A percentile compares a stretch with the other conserved stretches of the same genome.
Conservation (phyloP, 768 basidiomycete species). For the Pulveroboletus sp. region DNA sequence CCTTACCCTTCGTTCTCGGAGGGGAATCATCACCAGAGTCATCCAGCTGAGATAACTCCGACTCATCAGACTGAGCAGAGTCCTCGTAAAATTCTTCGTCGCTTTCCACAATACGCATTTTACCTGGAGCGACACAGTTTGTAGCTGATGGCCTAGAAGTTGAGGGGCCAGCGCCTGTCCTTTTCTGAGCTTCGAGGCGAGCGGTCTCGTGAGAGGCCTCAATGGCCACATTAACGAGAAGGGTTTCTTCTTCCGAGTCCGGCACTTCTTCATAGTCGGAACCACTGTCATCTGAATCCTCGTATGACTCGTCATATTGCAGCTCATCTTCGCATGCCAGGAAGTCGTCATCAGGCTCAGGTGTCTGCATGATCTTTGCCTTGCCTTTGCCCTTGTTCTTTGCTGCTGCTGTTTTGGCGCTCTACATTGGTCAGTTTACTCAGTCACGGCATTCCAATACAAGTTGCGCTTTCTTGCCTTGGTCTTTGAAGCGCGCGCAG, state of each 20-base stretch:
- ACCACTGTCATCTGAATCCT: constrained; percentile 52
- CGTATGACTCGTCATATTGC: constrained; percentile 40
- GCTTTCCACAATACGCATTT: background rate
- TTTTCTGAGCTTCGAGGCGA: constrained; percentile 26
- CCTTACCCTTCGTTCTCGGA: constrained; percentile 34
- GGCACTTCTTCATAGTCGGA: constrained; percentile 54
- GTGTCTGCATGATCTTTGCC: constrained; percentile 22
- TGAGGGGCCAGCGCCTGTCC: constrained; percentile 30
- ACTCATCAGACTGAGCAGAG: constrained; percentile 4
- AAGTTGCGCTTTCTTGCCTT: constrained; percentile 23
- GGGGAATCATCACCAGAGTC: constrained; percentile 11
- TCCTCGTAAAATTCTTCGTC: constrained; percentile 10
- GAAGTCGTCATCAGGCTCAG: constrained; percentile 31
- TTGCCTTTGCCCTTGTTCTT: constrained; percentile 27
- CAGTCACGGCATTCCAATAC: constrained; percentile 8
- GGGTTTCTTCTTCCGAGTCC: constrained; percentile 35
- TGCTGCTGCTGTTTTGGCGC: background rate
- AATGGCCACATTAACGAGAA: constrained; percentile 60
- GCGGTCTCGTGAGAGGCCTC: constrained; percentile 47
- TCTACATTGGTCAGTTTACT: constrained; percentile 16
- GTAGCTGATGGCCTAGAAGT: constrained; percentile 39
- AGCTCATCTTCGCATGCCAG: constrained; percentile 34
- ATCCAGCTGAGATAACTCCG: constrained; percentile 12
- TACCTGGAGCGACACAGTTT: constrained; percentile 38
- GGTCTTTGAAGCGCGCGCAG: constrained; percentile 9